Evolutionary conservation across 2,329 filamentous ascomycete genomes (phyloP), one percentile per base, ranked within the genome.

Genomic region (Neonectria hederae): DNA sequence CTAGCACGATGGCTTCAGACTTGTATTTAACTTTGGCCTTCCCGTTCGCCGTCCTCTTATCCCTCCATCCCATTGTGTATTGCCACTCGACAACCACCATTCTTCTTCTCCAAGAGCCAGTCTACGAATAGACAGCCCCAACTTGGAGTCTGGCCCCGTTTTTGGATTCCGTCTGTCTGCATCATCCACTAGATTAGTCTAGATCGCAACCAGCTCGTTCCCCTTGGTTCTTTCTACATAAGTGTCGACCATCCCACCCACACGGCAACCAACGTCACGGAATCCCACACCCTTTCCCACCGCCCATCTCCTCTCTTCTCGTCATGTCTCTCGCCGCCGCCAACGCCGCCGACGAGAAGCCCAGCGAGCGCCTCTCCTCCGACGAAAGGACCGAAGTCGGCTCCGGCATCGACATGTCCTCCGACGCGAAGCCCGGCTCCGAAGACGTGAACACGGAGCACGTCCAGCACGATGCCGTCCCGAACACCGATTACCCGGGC

Each of bases 401-500:
- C 30, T 77, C 74, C 2, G 64, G 69, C 32, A 69, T 70, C 46
- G 69, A 72, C 19, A 61, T 66, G 21, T 51, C 56, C 26, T 54
- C 61, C 24, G 58, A 61, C 45, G 32, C 24, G 24, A 59, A 61
- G 45, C 56, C 62, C n/a, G 58, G 56, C 21, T 26, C 19, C n/a
- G 52, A 56, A 22, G 63, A 69, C 2, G 19, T 42, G 40, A 65
- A 60, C 49, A 62, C 59, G 49, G 66, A 67, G n/a, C 62, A 67
- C 5, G 62, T 57, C n/a, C 38, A 42, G n/a, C 38, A 11, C 1
- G 67, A 59, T 10, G 66, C 65, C 49, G 43, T 59, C 30, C 52
- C 32, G 14, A 40, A 54, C 30, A 28, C 10, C 19, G 60, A 73
- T 45, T 84, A 85, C 68, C 82, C 83, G 0, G 69, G 72, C 22